A percentile compares a stretch with the other conserved stretches of the same genome.
Conservation (phyloP, 257 asterid genomes). For the Solanum chaucha region DNA sequence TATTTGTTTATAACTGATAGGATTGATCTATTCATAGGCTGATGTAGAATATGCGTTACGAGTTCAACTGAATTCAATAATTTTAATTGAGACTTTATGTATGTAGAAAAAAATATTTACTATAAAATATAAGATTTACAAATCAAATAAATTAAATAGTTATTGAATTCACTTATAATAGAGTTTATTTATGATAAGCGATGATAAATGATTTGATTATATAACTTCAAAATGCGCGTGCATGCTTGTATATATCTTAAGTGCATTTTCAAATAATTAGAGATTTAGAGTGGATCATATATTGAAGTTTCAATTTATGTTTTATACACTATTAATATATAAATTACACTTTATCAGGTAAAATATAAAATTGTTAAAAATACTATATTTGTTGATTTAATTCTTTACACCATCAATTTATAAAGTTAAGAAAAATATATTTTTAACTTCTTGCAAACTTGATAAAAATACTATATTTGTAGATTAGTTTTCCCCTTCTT, state of each 20-base stretch:
- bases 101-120: not conserved
- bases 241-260: not conserved
- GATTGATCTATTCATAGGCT: not conserved
- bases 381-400: not conserved
- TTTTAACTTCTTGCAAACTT: not conserved
- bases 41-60: not conserved
- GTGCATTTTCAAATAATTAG: not conserved
- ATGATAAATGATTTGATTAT: not conserved
- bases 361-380: not conserved
- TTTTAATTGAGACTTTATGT: not conserved
- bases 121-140: not conserved
- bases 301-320: not conserved
- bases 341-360: not conserved
- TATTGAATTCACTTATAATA: not conserved
- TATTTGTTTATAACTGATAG: not conserved
- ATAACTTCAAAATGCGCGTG: not conserved
- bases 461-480: not conserved
- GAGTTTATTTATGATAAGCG: not conserved
- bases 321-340: not conserved
- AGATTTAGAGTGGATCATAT: not conserved
- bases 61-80: not conserved
- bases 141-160: not conserved
- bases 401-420: not conserved
- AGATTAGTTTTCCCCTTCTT: not conserved
- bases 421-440: not conserved